Conservation (phyloP, 2,329 filamentous ascomycete genomes). For the Aspergillus japonicus region DNA sequence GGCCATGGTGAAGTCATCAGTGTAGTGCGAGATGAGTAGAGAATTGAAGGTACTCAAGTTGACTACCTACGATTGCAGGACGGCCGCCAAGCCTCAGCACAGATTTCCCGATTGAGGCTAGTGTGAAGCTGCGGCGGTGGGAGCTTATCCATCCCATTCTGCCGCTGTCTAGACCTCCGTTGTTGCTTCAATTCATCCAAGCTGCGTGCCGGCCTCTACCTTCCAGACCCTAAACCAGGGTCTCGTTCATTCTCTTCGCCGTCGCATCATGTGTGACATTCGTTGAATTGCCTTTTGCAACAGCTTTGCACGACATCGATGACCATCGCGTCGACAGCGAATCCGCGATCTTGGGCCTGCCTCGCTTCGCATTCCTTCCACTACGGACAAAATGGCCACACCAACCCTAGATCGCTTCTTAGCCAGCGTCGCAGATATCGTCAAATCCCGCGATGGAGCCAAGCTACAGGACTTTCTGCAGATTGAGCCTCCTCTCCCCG, state of each 20-base stretch:
- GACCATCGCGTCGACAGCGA: not conserved
- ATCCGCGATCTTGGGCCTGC: not conserved
- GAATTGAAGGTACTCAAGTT: not conserved
- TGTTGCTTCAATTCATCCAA: not conserved
- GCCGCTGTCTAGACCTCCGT: not conserved
- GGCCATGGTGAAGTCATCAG: no score
- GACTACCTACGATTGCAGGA: not conserved
- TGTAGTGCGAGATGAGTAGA: no score
- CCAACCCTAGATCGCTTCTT: slow-evolving; percentile 69
- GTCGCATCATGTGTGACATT: not conserved
- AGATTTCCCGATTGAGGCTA: not conserved
- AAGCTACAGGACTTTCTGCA: slow-evolving; percentile 68
- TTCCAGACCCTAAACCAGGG: not conserved
- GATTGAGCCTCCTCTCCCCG: slow-evolving; percentile 69
- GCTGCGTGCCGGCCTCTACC: not conserved
- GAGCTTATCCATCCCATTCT: not conserved
- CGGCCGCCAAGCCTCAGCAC: not conserved
- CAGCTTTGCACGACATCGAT: not conserved
- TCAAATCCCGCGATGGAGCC: slow-evolving; percentile 63
- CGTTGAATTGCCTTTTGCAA: not conserved
- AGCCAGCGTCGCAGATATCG: slow-evolving; percentile 59
- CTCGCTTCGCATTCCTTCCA: not conserved
- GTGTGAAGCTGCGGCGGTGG: not conserved
- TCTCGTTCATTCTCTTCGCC: not conserved
- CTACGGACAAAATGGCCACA: slow-evolving; percentile 45